Conservation (phyloP, 768 basidiomycete species). For the Rhodocollybia butyracea region DNA sequence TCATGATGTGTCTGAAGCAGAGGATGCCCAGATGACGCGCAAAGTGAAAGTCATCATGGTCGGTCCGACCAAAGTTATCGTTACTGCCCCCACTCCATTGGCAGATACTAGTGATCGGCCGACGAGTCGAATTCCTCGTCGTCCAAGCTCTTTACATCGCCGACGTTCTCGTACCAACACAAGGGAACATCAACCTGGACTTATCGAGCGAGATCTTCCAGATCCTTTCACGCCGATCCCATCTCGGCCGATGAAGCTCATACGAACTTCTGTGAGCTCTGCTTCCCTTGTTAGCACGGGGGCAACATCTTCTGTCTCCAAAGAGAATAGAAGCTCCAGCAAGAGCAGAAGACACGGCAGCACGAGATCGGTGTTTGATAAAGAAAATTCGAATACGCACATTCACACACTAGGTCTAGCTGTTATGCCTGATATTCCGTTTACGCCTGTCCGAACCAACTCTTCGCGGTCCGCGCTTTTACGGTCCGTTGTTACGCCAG, state of each 20-base stretch:
- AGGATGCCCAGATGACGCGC: slow-evolving; percentile 15
- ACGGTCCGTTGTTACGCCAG: slow-evolving; percentile 33
- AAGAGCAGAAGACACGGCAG: slow-evolving; percentile 2
- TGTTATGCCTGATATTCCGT: slow-evolving; percentile 36
- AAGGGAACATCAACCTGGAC: slow-evolving; percentile 21
- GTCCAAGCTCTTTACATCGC: slow-evolving; percentile 35
- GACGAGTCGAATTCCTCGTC: slow-evolving; percentile 37
- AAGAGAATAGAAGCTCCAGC: neutral
- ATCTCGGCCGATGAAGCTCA: slow-evolving; percentile 26
- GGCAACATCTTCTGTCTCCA: neutral
- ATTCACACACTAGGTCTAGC: slow-evolving; percentile 22
- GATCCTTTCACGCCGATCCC: slow-evolving; percentile 32
- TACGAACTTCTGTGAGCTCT: neutral
- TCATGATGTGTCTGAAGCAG: neutral
- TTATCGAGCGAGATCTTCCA: slow-evolving; percentile 18
- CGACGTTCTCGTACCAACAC: neutral
- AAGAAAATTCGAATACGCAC: slow-evolving; percentile 42
- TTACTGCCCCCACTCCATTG: slow-evolving; percentile 50
- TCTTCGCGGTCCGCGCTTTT: slow-evolving; percentile 29
- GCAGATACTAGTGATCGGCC: slow-evolving; percentile 22
- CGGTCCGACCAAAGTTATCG: slow-evolving; percentile 48
- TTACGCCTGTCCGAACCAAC: slow-evolving; percentile 41
- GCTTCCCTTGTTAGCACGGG: neutral
- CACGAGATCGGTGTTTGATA: slow-evolving; percentile 22
- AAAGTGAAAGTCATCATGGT: slow-evolving; percentile 42